Evolutionary conservation across 305 asterid genomes (phyloP), one percentile per base, ranked within the genome.

Genomic region (Nicotiana rustica): DNA sequence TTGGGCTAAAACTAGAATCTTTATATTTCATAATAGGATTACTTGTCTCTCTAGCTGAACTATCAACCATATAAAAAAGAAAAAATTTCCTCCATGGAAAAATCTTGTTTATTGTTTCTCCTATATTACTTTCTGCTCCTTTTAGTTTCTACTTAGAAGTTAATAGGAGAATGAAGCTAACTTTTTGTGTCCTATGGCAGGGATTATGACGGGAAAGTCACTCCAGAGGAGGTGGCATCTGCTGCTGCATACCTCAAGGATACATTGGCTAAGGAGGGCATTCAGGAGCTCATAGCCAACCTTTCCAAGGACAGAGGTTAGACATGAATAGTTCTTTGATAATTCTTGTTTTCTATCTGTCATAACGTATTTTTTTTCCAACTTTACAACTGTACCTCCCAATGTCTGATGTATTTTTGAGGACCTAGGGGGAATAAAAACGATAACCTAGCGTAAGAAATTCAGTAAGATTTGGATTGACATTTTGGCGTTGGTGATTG

Each of bases 141-240:
- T 55, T 76, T 9, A 55, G 2, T 55, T 73, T 55, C 79, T 8
- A 4, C 49, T 44, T 31, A 49, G 67, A 55, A 76, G 64, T 52
- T 8, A 76, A 55, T 9, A 17, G 31, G 49, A 31, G 31, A 55
- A 76, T 76, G 80, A 75, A 29, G 21, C 9, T 29, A 76, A 76
- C 6, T 44, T 29, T 64, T 79, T 85, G 62, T 82, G 17, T 77
- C 75, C 59, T 66, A 81, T 44, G 76, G 67, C 86, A 95, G 98
- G 91, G 99, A 96, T 92, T 89, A 90, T 87, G 99, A 96, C 62
- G 99, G 99, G 82, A 96, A 93, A 91, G 99, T 96, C 87, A 95
- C 98, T 69, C 90, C 98, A 1, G 99, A 96, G 86, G 99, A 96
- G 91, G 99, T 96, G 80, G 98, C 95, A 60, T 91, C 99, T 82